Evolutionary conservation across 768 basidiomycete genomes (phyloP).

Genomic region (Kwoniella shandongensis): DNA sequence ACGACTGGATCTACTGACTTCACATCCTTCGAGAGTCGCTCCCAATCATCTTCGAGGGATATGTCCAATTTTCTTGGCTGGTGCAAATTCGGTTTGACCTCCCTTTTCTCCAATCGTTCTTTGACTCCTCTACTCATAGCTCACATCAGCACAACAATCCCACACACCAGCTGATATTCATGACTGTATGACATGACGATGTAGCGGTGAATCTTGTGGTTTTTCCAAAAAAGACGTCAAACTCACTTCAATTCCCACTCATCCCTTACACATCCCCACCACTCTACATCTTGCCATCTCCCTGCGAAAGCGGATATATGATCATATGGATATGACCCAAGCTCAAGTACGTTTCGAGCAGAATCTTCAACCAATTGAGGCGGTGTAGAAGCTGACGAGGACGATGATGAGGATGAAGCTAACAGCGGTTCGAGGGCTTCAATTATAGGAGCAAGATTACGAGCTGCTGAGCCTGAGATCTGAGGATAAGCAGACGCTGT

Average conservation of each 20-base stretch:
- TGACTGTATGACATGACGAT: no score
- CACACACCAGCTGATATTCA: no score
- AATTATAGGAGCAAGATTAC: slow-evolving; percentile 28
- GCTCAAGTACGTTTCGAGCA: slow-evolving; percentile 20
- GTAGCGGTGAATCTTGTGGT: no score
- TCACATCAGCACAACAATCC: no score
- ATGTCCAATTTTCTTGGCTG: slow-evolving; percentile 25
- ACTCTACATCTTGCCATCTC: slow-evolving; percentile 18
- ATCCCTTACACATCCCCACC: slow-evolving; percentile 34
- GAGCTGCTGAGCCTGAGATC: slow-evolving; percentile 22
- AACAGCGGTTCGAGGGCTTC: slow-evolving; percentile 20
- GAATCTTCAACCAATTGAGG: not conserved
- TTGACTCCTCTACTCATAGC: not conserved
- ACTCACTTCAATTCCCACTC: slow-evolving; percentile 25
- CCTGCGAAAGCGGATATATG: slow-evolving; percentile 26
- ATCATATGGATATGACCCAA: slow-evolving; percentile 24
- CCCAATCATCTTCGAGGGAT: slow-evolving; percentile 22
- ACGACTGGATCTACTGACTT: not conserved
- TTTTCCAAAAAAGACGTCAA: no score
- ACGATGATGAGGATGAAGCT: not conserved
- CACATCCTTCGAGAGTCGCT: not conserved
- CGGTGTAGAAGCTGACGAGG: not conserved
- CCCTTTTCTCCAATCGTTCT: not conserved
- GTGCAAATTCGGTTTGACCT: slow-evolving; percentile 15
- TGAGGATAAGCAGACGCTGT: not conserved